Percentiles rank a stretch among this genome's conserved stretches.
These are phyloP conservation scores for Penicillium subrubescens DNA, from an alignment of 495 filamentous ascomycete species.

Conservation along the genomic window DNA sequence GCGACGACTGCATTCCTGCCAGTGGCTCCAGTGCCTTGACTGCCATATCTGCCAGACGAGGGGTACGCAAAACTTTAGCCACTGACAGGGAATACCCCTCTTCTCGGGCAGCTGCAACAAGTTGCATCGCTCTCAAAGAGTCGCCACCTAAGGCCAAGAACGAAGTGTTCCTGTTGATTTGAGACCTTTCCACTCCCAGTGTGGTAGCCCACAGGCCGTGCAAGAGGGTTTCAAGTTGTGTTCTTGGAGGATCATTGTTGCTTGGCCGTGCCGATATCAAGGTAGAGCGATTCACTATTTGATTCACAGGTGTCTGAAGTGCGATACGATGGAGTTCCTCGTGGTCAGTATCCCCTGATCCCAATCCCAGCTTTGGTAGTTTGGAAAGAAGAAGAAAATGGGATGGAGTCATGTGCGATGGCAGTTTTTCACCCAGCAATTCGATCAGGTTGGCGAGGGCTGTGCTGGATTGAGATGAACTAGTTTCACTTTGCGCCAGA, in stretches of 20 bases:
- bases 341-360: neutral
- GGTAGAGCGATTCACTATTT: neutral
- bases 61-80: slow-evolving; percentile 37
- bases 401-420: neutral
- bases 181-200: neutral
- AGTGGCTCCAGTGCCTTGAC: neutral
- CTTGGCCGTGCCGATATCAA: neutral
- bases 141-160: slow-evolving; percentile 7
- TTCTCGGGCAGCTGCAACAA: slow-evolving; percentile 22
- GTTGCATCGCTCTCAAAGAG: slow-evolving; percentile 29
- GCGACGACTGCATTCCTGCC: neutral
- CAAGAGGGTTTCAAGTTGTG: neutral
- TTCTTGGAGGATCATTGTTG: neutral
- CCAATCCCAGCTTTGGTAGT: neutral
- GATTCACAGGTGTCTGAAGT: neutral
- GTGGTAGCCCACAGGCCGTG: neutral
- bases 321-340: neutral
- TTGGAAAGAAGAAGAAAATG: neutral
- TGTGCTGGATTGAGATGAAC: neutral
- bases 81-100: slow-evolving; percentile 18
- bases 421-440: neutral
- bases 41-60: slow-evolving; percentile 31
- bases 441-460: neutral
- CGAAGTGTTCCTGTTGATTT: neutral
- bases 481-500: neutral